These are phyloP conservation scores for Alternaria novae-zelandiae DNA, from an alignment of 2,329 filamentous ascomycete genomes.

Conservation along the genomic window DNA sequence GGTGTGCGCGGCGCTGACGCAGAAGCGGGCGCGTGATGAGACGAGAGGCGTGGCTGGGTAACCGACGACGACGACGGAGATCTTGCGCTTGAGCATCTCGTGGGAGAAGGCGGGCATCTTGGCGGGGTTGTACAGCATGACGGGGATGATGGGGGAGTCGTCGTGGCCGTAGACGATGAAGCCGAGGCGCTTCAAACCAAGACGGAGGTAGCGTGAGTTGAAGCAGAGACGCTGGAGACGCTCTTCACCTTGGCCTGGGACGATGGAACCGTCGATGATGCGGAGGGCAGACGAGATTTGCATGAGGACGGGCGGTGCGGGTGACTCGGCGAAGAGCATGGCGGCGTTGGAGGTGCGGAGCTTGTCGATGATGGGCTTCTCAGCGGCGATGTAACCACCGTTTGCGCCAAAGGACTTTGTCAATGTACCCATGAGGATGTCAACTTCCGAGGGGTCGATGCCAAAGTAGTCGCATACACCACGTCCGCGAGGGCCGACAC, in stretches of 20 bases:
- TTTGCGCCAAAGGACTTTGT: constrained; percentile 99
- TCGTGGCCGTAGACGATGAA: constrained; percentile 98
- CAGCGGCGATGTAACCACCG: constrained; percentile 90
- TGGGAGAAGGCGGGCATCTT: constrained; percentile 99
- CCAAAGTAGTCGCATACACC: constrained; percentile 98
- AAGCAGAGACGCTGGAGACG: constrained; percentile 94
- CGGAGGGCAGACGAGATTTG: constrained; percentile 88
- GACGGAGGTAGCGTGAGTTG: constrained; percentile 97
- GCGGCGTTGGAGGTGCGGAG: constrained; percentile 85
- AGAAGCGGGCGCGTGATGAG: constrained; percentile 93
- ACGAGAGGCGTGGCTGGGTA: constrained; percentile 97
- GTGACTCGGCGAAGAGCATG: constrained; percentile 85
- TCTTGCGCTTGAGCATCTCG: constrained; percentile 97
- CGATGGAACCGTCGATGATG: constrained; percentile 87
- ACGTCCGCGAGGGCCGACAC: constrained; percentile 83
- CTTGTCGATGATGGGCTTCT: constrained; percentile 91
- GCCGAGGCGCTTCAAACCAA: constrained; percentile 94
- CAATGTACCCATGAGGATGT: constrained; percentile 96
- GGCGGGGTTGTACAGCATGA: constrained; percentile 96
- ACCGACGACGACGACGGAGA: constrained; percentile 94
- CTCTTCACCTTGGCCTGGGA: constrained; percentile 92
- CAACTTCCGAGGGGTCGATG: constrained; percentile 84
- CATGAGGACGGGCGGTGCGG: constrained; percentile 83
- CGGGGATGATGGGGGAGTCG: constrained; percentile 93
- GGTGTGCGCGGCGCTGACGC: constrained; percentile 93